Percentiles rank a stretch among this genome's conserved stretches.
These are phyloP conservation scores for Thinopyrum elongatum DNA, from an alignment of 176 grass and related monocot species.

Conservation along the genomic window DNA sequence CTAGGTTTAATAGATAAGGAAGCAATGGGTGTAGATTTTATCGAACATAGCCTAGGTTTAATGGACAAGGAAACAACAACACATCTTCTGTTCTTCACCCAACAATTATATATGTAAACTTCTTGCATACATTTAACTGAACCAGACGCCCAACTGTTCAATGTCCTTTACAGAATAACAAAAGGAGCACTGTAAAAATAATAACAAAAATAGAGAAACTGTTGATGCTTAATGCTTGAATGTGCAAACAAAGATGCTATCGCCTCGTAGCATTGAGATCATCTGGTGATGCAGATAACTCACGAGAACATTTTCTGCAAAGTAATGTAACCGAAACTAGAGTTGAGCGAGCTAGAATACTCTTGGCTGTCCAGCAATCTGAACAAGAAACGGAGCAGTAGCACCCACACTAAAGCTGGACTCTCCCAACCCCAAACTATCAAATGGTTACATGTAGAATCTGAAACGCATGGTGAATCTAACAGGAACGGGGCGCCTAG, in stretches of 20 bases:
- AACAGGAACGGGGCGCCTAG: neutral
- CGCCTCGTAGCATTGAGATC: neutral
- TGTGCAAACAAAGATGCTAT: neutral
- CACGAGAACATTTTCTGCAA: constrained; percentile 2
- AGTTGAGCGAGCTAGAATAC: neutral
- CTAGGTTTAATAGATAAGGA: neutral
- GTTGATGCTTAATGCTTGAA: neutral
- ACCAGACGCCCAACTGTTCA: neutral
- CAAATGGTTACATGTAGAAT: neutral
- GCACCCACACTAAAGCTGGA: neutral
- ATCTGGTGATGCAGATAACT: neutral
- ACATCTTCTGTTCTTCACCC: neutral
- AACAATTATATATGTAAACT: neutral
- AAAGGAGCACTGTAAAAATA: neutral
- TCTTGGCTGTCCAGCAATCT: neutral
- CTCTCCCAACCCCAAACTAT: neutral
- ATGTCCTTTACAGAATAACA: neutral
- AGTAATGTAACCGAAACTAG: neutral
- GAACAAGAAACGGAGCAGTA: neutral
- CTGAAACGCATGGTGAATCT: neutral
- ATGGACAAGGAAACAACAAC: neutral
- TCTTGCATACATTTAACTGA: neutral
- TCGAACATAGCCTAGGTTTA: neutral
- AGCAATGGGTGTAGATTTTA: neutral
- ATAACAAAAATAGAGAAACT: neutral